Base-by-base conservation (phyloP, 2,329 filamentous ascomycete species). In the Blumeria hordei region DNA sequence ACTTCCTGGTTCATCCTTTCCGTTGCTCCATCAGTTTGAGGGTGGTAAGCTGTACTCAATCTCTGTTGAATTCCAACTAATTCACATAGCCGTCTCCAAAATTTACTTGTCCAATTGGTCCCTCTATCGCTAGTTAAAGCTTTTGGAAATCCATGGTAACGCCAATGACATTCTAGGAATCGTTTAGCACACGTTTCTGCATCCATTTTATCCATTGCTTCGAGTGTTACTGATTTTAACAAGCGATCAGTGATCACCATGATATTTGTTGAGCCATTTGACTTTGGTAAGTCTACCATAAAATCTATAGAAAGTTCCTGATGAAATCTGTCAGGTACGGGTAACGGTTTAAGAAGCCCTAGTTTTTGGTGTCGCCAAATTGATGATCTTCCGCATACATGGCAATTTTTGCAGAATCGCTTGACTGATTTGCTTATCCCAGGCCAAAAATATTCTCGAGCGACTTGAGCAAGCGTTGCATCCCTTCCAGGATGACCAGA, bases 1-100 rank as follows among this genome's bases (percentile, higher is more conserved):
- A 53, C 51, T 35, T 53, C 51, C n/a, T 53, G 51, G 21, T 53
- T 53, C 16, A 21, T 18, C 12, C 51, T 53, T 39, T 53, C 51
- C 7, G 16, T 53, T 28, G 51, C 51, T 9, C 51, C 35, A 53
- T 53, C 51, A 35, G 47, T 51, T n/a, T 51, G 47, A 16, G 47
- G 47, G 9, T 51, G 47, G 14, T 39, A 39, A 9, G 50, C 50
- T 39, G 50, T 53, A 14, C 35, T 53, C 28, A 53, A 16, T 6
- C 50, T 37, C 32, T 53, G 34, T 14, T 53, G 8, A 14, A 53
- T 53, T 37, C 34, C 50, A 18, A 53, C 50, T 11, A 53, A 18
- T 16, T 52, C 49, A 12, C 34, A 53, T 21, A 53, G 16, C n/a
- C 51, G n/a, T 53, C 41, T 43, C 51, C 51, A 53, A 28, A 53